Conservation (phyloP, 2,329 filamentous ascomycete species). For the Tolypocladium paradoxum region DNA sequence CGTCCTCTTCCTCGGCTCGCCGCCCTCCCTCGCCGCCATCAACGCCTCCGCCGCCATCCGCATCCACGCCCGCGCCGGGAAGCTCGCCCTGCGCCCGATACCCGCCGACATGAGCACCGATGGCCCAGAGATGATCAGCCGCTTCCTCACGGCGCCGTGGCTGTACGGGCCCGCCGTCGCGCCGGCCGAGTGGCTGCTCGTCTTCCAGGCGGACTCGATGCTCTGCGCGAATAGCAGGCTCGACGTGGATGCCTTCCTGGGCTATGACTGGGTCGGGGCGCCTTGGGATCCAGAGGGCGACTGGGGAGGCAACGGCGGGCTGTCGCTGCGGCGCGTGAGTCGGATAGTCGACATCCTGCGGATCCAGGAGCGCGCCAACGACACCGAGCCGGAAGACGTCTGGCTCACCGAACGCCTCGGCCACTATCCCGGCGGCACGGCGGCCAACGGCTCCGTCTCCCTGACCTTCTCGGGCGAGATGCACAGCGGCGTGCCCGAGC, state of each 20-base stretch:
- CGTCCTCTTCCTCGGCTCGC: conserved; percentile 44
- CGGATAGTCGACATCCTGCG: conserved; percentile 40
- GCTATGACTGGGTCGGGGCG: conserved; percentile 43
- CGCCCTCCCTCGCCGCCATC: conserved; percentile 31
- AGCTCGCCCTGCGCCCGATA: conserved; percentile 40
- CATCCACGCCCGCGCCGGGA: conserved; percentile 29
- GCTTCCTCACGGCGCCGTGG: conserved; percentile 40
- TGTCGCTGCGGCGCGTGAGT: conserved; percentile 41
- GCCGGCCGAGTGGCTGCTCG: conserved; percentile 41
- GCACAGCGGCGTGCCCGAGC: conserved; percentile 20
- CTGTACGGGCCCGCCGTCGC: conserved; percentile 38
- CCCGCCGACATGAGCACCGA: conserved; percentile 39
- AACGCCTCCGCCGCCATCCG: conserved; percentile 35
- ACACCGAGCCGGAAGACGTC: conserved; percentile 41
- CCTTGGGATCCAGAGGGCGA: conserved; percentile 31
- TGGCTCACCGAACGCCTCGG: conserved; percentile 43
- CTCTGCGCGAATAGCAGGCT: conserved; percentile 40
- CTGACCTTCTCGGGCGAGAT: conserved; percentile 41
- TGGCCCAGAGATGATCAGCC: conserved; percentile 40
- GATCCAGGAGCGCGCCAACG: conserved; percentile 31
- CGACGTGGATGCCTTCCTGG: conserved; percentile 37
- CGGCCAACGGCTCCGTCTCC: conserved; percentile 41
- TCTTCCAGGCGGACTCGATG: conserved; percentile 46
- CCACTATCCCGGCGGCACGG: conserved; percentile 33
- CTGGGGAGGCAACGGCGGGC: conserved; percentile 41